These are phyloP conservation scores for Cruciata laevipes DNA, from an alignment of 257 asterid genomes.

Conservation along the genomic window DNA sequence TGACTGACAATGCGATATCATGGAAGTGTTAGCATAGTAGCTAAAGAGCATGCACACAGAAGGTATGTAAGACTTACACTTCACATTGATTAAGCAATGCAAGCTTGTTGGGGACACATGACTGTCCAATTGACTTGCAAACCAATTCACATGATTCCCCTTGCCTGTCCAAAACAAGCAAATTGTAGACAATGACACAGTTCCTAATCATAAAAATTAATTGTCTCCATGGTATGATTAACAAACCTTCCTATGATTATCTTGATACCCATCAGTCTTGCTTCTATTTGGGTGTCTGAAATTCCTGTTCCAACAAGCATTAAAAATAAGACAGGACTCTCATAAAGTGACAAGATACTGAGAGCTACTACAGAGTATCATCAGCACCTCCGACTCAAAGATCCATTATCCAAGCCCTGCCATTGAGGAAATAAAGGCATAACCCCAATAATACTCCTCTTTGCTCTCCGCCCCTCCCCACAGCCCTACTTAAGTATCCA, in stretches of 20 bases:
- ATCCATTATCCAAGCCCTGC: background rate
- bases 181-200: slow-evolving; percentile 9
- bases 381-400: background rate
- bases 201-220: background rate
- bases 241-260: slow-evolving; percentile 64
- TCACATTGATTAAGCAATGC: slow-evolving; percentile 74
- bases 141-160: slow-evolving; percentile 80
- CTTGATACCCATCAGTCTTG: slow-evolving; percentile 63
- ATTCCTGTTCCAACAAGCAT: slow-evolving; percentile 28
- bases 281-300: slow-evolving; percentile 44
- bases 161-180: slow-evolving; percentile 41
- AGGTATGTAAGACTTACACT: slow-evolving; percentile 43
- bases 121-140: slow-evolving; percentile 72
- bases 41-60: background rate
- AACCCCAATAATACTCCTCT: too few relatives aligned
- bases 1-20: background rate
- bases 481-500: too few relatives aligned
- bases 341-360: background rate
- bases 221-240: slow-evolving; percentile 6
- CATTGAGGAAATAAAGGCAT: background rate
- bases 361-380: background rate
- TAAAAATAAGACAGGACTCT: background rate
- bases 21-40: background rate
- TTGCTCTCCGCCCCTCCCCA: too few relatives aligned
- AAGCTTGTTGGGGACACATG: slow-evolving; percentile 90